phyloP scores from a whole-genome alignment of 306 rosid species.

The Fragaria nilgerrensis region DNA sequence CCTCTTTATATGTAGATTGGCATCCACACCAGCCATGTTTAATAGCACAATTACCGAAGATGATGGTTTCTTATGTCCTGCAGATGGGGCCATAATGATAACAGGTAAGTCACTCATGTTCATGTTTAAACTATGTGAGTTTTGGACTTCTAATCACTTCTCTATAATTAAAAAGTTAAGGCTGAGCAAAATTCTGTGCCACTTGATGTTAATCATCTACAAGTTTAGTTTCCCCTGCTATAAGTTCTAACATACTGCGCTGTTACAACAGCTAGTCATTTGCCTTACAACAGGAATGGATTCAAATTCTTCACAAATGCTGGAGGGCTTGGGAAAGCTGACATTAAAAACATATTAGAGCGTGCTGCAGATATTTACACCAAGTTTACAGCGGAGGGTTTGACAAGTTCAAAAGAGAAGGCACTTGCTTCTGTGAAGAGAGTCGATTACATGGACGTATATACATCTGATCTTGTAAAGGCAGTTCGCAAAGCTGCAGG shows the following conservation, averaged over 20 bases:
- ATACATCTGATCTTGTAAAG: conserved; percentile 82
- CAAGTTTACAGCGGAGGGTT: conserved; percentile 57
- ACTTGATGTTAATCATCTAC: not conserved
- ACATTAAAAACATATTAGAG: conserved; percentile 80
- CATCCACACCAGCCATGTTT: conserved; percentile 98
- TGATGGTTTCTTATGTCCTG: conserved; percentile 65
- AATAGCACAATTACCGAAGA: conserved; percentile 78
- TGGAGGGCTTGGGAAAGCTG: conserved; percentile 95
- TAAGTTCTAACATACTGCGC: conserved; percentile 1
- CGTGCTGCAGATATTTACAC: conserved; percentile 73
- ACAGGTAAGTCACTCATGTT: conserved; percentile 55
- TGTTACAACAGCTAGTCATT: conserved; percentile 82
- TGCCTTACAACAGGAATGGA: conserved; percentile 95
- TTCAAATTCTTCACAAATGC: conserved; percentile 85
- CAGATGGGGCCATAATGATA: conserved; percentile 87
- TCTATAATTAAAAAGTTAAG: conserved; percentile 2
- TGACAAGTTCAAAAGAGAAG: conserved; percentile 46
- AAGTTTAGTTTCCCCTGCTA: not conserved
- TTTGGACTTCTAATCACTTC: not conserved
- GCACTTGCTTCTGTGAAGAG: conserved; percentile 47
- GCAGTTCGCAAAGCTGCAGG: conserved; percentile 91
- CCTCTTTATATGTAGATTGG: conserved; percentile 51
- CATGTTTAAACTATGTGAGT: conserved; percentile 15
- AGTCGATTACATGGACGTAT: conserved; percentile 77
- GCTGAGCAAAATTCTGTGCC: not conserved